Percentiles rank a stretch among this genome's conserved stretches.
Evolutionary conservation across 371 early-diverging fungal genomes (phyloP).

Genomic region (Mucor plumbeus): DNA sequence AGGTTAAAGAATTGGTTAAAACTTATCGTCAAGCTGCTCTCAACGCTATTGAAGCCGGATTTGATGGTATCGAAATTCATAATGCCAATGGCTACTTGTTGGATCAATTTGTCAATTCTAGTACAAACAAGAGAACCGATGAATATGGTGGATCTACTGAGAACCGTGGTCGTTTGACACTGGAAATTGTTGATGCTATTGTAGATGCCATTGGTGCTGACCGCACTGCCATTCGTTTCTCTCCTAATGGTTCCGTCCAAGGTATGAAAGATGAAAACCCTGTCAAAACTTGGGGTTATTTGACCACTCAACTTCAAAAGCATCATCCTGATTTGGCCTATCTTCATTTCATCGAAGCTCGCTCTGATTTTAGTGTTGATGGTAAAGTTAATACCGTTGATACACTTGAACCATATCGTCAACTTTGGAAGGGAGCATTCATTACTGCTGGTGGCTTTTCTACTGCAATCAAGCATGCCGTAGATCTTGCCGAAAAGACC

Average conservation of each 20-base stretch:
- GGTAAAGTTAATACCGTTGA: conserved; percentile 14
- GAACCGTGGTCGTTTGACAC: conserved; percentile 70
- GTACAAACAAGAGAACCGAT: conserved; percentile 59
- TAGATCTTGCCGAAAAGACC: conserved; percentile 18
- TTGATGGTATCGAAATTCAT: conserved; percentile 78
- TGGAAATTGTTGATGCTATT: conserved; percentile 64
- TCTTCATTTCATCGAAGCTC: conserved; percentile 31
- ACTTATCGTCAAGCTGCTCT: conserved; percentile 66
- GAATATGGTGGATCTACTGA: conserved; percentile 79
- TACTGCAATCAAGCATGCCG: conserved; percentile 17
- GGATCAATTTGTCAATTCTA: conserved; percentile 58
- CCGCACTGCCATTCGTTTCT: conserved; percentile 32
- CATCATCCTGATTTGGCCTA: conserved; percentile 26
- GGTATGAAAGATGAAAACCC: conserved; percentile 30
- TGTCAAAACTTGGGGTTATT: conserved; percentile 28
- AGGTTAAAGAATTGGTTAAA: conserved; percentile 62
- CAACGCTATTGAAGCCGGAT: conserved; percentile 56
- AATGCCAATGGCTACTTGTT: conserved; percentile 73
- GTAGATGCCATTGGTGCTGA: conserved; percentile 42
- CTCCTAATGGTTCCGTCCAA: conserved; percentile 19
- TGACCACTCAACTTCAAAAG: conserved; percentile 19
- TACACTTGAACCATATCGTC: conserved; percentile 24
- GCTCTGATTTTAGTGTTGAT: conserved; percentile 8
- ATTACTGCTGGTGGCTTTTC: conserved; percentile 26
- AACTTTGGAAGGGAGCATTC: conserved; percentile 33